Base-by-base conservation (phyloP, 148 eudicot genomes). In the Tetragonia tetragonoides region DNA sequence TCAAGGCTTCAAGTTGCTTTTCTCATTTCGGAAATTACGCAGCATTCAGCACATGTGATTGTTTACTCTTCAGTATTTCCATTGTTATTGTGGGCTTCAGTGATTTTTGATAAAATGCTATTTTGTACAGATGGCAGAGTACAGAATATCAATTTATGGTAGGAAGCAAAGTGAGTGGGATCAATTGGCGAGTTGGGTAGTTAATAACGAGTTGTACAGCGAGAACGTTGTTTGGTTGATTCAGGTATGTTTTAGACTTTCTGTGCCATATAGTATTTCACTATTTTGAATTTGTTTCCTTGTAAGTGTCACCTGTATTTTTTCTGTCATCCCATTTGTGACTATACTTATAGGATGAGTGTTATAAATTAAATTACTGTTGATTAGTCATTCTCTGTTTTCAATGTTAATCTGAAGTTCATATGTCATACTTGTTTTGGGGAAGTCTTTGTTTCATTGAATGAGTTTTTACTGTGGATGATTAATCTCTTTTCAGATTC, bases 91-190 rank as follows among this genome's bases (percentile, higher is more conserved):
- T 11, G 28, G 67, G 37, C 14, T 59, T 57, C 23, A 14, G 21
- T 20, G 7, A 59, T 74, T 51, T 68, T 34, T 72, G 71, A 69
- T 67, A 11, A 24, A 77, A 71, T 61, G 66, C 17, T 68, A 38
- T 75, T 73, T 86, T 83, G 66, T 75, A 79, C 93, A 95, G 99
- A 95, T 95, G 99, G 99, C 99, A 72, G 99, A 95, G 77, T 95
- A 95, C 85, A 86, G 99, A 84, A 77, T 95, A 77, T 95, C 99
- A 21, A 93, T 95, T 78, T 93, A 95, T 81, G 99, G 99, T 62
- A 86, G 99, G 82, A 95, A 95, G 92, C 91, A 89, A 84, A 93
- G 99, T 64, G 99, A 95, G 86, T 95, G 99, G 99, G 99, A 95
- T 79, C 92, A 91, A 77, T 77, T 95, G 74, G 97, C 97, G 65